These are phyloP conservation scores for Trichoderma sp. DNA, from an alignment of 2,329 filamentous ascomycete genomes.

Conservation along the genomic window DNA sequence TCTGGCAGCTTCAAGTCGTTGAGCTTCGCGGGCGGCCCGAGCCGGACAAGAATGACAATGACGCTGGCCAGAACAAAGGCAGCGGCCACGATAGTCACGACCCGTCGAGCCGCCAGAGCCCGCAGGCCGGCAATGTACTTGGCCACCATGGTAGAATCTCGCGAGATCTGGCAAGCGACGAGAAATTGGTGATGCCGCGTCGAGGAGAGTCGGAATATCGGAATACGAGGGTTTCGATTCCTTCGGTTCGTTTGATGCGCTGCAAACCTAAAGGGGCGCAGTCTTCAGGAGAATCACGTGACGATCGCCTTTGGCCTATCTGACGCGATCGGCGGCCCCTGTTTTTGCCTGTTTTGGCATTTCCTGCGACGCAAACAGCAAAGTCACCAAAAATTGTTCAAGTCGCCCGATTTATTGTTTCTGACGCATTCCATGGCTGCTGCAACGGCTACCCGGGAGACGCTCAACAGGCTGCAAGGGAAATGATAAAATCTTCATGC, in stretches of 20 bases:
- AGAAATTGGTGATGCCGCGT: conserved; percentile 4
- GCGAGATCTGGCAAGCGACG: neutral
- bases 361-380: neutral
- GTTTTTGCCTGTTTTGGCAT: conserved; percentile 8
- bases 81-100: conserved; percentile 17
- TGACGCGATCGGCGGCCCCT: conserved; percentile 1
- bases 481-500: neutral
- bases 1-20: conserved; percentile 3
- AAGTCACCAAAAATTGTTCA: neutral
- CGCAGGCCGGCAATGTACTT: conserved; percentile 20
- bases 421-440: too few relatives aligned
- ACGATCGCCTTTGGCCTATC: neutral
- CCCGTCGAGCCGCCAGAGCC: conserved; percentile 10
- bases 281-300: conserved; percentile 13
- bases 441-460: neutral
- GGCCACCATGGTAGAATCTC: conserved; percentile 11
- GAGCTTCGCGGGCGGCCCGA: conserved; percentile 12
- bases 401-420: neutral
- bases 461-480: neutral
- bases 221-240: neutral
- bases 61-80: conserved; percentile 14
- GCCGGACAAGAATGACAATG: conserved; percentile 15
- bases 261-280: conserved; percentile 1
- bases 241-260: neutral
- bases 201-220: neutral